These are phyloP conservation scores for Zoysia japonica DNA, from an alignment of 176 grass and related monocot genomes.

Conservation along the genomic window DNA sequence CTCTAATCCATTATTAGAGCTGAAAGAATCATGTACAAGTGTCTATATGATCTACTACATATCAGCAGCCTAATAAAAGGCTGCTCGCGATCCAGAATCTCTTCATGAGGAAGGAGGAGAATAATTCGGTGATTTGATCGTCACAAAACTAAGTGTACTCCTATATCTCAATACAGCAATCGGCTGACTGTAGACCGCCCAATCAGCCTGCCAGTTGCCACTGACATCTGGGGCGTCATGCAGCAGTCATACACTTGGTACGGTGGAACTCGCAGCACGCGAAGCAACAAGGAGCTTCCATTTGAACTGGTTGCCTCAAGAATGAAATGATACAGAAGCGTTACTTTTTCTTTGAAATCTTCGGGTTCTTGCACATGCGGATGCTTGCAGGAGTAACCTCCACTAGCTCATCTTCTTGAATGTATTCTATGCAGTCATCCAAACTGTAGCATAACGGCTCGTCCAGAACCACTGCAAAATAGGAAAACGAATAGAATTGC, in stretches of 20 bases:
- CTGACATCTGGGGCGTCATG: background rate
- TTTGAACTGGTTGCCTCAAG: background rate
- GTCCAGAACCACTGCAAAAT: conserved; percentile 86
- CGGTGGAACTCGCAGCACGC: background rate
- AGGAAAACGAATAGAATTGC: conserved; percentile 30
- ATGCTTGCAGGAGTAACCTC: conserved; percentile 84
- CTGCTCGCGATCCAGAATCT: background rate
- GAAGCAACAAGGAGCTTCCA: conserved; percentile 2
- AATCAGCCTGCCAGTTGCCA: conserved; percentile 1
- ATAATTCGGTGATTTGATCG: background rate
- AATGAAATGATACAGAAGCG: background rate
- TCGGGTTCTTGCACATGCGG: conserved; percentile 94
- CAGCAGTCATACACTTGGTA: background rate
- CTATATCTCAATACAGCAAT: conserved; percentile 25
- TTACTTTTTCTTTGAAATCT: conserved; percentile 62
- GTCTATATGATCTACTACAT: conserved; percentile 18
- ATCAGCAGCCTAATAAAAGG: conserved; percentile 7
- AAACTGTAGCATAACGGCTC: conserved; percentile 79
- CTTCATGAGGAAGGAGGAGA: conserved; percentile 13
- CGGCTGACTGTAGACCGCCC: background rate
- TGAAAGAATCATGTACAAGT: conserved; percentile 30
- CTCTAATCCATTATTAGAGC: background rate
- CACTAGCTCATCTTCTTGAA: conserved; percentile 93
- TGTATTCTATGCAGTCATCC: conserved; percentile 98
- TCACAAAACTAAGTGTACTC: conserved; percentile 34